phyloP scores from a whole-genome alignment of 2,329 filamentous ascomycete species.

The Colletotrichum agaves region DNA sequence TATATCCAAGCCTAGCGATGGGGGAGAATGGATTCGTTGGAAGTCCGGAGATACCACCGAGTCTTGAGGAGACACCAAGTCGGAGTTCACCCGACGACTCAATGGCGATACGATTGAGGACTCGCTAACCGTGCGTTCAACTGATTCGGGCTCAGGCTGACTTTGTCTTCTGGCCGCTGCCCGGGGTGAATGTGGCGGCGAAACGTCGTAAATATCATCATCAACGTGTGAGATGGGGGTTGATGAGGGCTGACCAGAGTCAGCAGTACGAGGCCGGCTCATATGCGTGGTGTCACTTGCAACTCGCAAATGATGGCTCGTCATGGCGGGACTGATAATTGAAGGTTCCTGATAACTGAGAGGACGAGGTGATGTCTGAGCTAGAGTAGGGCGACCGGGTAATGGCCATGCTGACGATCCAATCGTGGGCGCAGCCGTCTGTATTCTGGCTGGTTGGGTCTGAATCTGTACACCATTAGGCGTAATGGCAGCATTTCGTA shows the following conservation, averaged over 20 bases:
- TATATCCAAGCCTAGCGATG: conserved; percentile 45
- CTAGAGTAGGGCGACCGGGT: conserved; percentile 16
- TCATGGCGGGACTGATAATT: conserved; percentile 11
- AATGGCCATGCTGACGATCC: conserved; percentile 32
- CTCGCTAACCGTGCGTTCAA: conserved; percentile 16
- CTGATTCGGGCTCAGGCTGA: not conserved
- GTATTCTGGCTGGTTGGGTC: conserved; percentile 41
- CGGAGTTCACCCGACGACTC: conserved; percentile 6
- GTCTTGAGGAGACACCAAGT: not conserved
- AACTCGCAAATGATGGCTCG: conserved; percentile 27
- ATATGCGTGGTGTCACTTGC: conserved; percentile 33
- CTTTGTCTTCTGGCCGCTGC: conserved; percentile 36
- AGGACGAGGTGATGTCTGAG: conserved; percentile 31
- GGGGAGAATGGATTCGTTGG: conserved; percentile 5
- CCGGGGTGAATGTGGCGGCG: conserved; percentile 56
- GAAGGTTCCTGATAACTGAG: conserved; percentile 28
- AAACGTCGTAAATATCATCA: conserved; percentile 59
- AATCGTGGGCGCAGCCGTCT: conserved; percentile 38
- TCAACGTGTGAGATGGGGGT: conserved; percentile 37
- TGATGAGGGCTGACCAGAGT: conserved; percentile 24
- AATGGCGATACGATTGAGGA: conserved; percentile 3
- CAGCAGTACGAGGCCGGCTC: conserved; percentile 31
- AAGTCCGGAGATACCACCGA: not conserved
- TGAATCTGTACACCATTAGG: conserved; percentile 44
- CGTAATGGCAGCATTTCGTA: conserved; percentile 60